Base-by-base conservation (phyloP, 164 flowering plant species). In the Tinospora cordifolia region DNA sequence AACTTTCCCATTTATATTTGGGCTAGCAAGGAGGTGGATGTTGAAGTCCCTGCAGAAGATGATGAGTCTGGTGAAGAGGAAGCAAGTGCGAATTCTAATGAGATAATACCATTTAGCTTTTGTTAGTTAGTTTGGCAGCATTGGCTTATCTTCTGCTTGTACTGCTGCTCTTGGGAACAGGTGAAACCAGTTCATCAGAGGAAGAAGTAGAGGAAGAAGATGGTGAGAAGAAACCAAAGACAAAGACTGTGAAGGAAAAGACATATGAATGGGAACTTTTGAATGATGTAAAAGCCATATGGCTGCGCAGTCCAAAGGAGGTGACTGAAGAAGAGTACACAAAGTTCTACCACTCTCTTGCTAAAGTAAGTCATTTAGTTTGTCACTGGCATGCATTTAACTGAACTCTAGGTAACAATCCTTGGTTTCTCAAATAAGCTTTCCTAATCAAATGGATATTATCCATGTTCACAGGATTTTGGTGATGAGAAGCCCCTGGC, bases 281-380 rank as follows among this genome's bases (percentile, higher is more conserved):
- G 83, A 94, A 94, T 85, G 93, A 94, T 74, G 82, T 94, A 74
- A 94, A 92, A 78, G 97, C 97, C 78, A 88, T 94, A 77, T 94
- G 98, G 98, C 57, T 94, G 66, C 80, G 97, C 19, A 92, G 71
- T 74, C 97, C 98, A 63, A 94, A 89, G 83, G 97, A 94, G 76
- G 97, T 94, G 75, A 90, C 97, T 3, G 97, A 94, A 12, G 98
- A 94, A 79, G 98, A 94, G 74, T 94, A 94, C 79, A 81, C 85
- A 3, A 92, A 91, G 69, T 92, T 94, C 81, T 94, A 92, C 71
- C 91, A 85, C 74, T 82, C 97, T 69, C 79, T 94, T 47, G 93
- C 97, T 9, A 94, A 94, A 97, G 98, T 90, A 73, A 70, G 54
- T 64, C 71, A 6, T 34, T n/a, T 4, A 22, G 10, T 40, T 66